Evolutionary conservation across 2,329 filamentous ascomycete genomes (phyloP), one percentile per base, ranked within the genome.

Genomic region (Cladosporium austrohemisphaericum): DNA sequence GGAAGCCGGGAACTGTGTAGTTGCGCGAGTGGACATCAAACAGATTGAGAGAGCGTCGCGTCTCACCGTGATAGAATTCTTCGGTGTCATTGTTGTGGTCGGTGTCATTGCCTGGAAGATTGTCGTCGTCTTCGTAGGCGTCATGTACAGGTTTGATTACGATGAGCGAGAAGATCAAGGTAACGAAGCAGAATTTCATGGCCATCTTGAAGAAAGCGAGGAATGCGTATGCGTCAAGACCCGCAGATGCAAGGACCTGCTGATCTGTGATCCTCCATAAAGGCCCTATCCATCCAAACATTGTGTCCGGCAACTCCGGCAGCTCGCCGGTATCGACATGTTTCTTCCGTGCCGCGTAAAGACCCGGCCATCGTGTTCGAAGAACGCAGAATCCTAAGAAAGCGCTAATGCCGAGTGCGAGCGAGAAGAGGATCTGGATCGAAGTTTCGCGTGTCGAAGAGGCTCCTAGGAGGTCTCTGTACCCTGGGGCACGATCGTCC

Each of bases 161-260:
- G 13, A 80, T 76, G 28, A 86, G 75, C 22, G 91, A 85, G 62
- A 97, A 89, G 67, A 95, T 81, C 50, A 93, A 80, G 60, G 94
- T 86, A 44, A 86, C 73, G 13, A 80, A 73, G 43, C 97, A 84
- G 58, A 96, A 86, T 54, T 86, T 88, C 57, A 90, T 87, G 10
- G 92, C 85, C 82, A 97, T 93, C 66, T 91, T 94, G 76, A 96
- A 97, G 70, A 98, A 98, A 13, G 85, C 81, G 11, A 98, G 76
- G 65, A 98, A 96, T 57, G 96, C 93, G 71, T 88, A 98, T 43
- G 93, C 93, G 72, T 98, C 93, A 41, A 98, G 78, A 0, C 93
- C 93, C 14, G 92, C 92, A 16, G 90, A 92, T 13, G 86, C 84
- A 46, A 98, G 76, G 3, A 98, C 83, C 68, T 97, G 86, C 63